Evolutionary conservation across 495 filamentous ascomycete species (phyloP), one percentile per base, ranked within the genome.

Genomic region (Penicillium goetzii): DNA sequence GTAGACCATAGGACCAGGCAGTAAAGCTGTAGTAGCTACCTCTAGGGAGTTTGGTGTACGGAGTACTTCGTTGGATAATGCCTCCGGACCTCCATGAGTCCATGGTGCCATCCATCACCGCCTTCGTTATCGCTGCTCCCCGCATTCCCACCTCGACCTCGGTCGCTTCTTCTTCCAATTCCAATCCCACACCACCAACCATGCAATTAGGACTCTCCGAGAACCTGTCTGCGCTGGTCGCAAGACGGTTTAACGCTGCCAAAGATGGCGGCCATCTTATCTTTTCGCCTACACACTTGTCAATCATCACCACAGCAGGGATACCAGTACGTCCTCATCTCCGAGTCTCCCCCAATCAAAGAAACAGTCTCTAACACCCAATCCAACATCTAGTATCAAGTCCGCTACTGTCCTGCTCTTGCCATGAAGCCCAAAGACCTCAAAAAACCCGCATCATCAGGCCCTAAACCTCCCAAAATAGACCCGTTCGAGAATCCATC

Each of bases 341-440:
- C 50, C 36, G 19, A 52, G 34, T 57, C 47, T 25, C 32, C 9
- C 3, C 56, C 21, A 41, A 53, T 25, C 17, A 5, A 2, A 15
- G 11, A 32, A 7, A 54, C 28, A 19, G 14, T 11, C 21, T 55
- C 52, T 34, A 4, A 55, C n/a, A 55, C n/a, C 9, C 6, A 36
- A 19, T 14, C 17, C 11, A 36, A 55, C 8, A 32, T 55, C 76
- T 74, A 89, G 86, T 93, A 89, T 74, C 90, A 94, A 81, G 79
- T 94, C 21, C 88, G 90, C 43, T 94, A 87, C 76, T 91, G 90
- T 58, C 90, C 91, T 3, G 81, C 89, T 6, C 85, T 96, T 4
- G 85, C 86, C 33, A 86, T 88, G 62, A 95, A 93, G 71, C 89
- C 90, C 7, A 80, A 76, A 12, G 76, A 76, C 56, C 72, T 76